Base-by-base conservation (phyloP, 129 eudicot species). In the Apium graveolens region DNA sequence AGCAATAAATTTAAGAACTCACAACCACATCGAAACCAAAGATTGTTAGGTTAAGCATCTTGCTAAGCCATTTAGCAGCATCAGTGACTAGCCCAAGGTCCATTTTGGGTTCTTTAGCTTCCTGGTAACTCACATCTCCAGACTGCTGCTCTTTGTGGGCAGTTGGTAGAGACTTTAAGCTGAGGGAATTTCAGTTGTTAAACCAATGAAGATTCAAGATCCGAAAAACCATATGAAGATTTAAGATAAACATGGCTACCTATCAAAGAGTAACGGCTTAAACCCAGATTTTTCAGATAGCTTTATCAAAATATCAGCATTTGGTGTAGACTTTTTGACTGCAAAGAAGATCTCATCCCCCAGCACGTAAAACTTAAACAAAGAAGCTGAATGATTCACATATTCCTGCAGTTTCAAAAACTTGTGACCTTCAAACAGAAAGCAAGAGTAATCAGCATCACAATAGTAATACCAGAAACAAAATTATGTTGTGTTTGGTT, bases 1-100 rank as follows among this genome's bases (percentile, higher is more conserved):
- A 0, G 1, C 46, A 65, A 0, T 13, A 65, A 27, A 65, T 65
- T 6, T 65, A 21, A 16, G 71, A 60, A 91, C 99, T 90, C 80
- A 95, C 97, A 82, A 95, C 99, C 80, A 92, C 99, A 83, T 95
- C 99, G 75, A 95, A 95, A 77, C 99, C 99, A 80, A 92, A 95
- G 51, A 95, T 88, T 70, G 99, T 95, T 65, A 95, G 96, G 79
- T 89, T 85, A 68, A 95, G 99, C 80, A 82, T 88, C 78, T 83
- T 87, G 79, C 88, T 86, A 51, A 95, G 95, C 90, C 91, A 89
- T 73, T 78, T 78, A 39, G 99, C 97, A 84, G 99, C 99, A 82
- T 78, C 81, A n/a, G 85, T 88, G 78, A 91, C 99, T 78, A 91
- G 90, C 80, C 77, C 90, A 42, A 91, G 83, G 85, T 95, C 96